phyloP scores from a whole-genome alignment of 2,329 filamentous ascomycete species.

The Trichoderma atrobrunneum region DNA sequence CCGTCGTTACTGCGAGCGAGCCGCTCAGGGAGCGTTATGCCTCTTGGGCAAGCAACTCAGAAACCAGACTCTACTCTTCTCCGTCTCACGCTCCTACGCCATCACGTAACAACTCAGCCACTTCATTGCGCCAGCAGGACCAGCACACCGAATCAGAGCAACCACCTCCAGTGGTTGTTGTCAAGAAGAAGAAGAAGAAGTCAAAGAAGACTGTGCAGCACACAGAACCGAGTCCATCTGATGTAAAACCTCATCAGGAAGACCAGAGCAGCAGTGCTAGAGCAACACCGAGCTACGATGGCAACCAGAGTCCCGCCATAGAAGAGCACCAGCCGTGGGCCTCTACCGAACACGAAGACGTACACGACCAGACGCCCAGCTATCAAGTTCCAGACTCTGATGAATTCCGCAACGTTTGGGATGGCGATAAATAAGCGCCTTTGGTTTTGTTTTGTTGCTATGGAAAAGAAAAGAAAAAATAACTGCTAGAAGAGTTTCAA shows the following conservation, averaged over 20 bases:
- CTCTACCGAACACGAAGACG: slow-evolving; percentile 16
- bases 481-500: neutral
- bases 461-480: neutral
- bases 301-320: neutral
- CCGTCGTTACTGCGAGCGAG: slow-evolving; percentile 79
- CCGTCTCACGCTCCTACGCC: neutral
- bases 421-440: slow-evolving; percentile 9
- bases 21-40: slow-evolving; percentile 66
- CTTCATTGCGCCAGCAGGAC: slow-evolving; percentile 28
- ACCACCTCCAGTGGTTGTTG: slow-evolving; percentile 34
- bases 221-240: slow-evolving; percentile 31
- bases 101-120: slow-evolving; percentile 28
- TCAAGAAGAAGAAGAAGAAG: slow-evolving; percentile 41
- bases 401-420: slow-evolving; percentile 49
- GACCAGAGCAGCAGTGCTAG: slow-evolving; percentile 19
- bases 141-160: slow-evolving; percentile 27
- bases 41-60: slow-evolving; percentile 19
- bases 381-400: slow-evolving; percentile 39
- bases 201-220: slow-evolving; percentile 36
- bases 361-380: slow-evolving; percentile 20
- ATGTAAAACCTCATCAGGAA: slow-evolving; percentile 28
- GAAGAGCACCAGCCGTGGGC: slow-evolving; percentile 24
- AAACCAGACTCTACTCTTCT: slow-evolving; percentile 1
- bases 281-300: slow-evolving; percentile 2
- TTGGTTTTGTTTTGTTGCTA: neutral